Evolutionary conservation across 2,329 filamentous ascomycete genomes (phyloP), one percentile per base, ranked within the genome.

Genomic region (Neocatenulostroma microsporum): DNA sequence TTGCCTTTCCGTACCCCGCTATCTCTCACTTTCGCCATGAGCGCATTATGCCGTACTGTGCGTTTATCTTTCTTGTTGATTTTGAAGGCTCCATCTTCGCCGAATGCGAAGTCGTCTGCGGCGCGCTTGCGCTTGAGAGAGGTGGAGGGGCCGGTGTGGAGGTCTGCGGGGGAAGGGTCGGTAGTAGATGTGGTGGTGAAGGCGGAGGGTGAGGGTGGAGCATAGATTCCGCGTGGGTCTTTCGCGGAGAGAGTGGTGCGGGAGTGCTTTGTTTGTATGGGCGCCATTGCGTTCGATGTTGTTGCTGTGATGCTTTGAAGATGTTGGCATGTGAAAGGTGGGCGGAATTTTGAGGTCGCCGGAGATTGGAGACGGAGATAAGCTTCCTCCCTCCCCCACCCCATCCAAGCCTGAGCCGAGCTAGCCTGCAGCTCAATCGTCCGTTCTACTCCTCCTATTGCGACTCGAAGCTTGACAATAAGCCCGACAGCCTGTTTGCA

Each of bases 41-140:
- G 86, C 11, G 79, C 66, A 0, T 82, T 82, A 68, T 85, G 85
- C 57, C 87, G 88, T 51, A 93, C 84, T 21, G 72, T 67, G 17
- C 81, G 82, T 67, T 89, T 94, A 67, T 93, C 84, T 56, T 76
- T 80, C 63, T 95, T 96, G 45, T 73, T 78, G 37, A 78, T 61
- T 26, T 38, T 34, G 42, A 47, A 46, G 20, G 20, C 40, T 11
- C 72, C 68, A 31, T 64, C 56, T 48, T 73, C 69, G 49, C 70
- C 63, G 32, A 36, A 36, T 64, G 23, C 23, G 17, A 41, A 34
- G n/a, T 37, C 40, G 21, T 37, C 27, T 21, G 36, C 29, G 24
- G 17, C 32, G n/a, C 8, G 30, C 15, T 18, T 24, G 27, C 18
- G 20, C 28, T 23, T 15, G n/a, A 14, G 26, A 17, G 12, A 21